These are phyloP conservation scores for Rhizopogon vulgaris DNA, from an alignment of 768 basidiomycete species.

Conservation along the genomic window DNA sequence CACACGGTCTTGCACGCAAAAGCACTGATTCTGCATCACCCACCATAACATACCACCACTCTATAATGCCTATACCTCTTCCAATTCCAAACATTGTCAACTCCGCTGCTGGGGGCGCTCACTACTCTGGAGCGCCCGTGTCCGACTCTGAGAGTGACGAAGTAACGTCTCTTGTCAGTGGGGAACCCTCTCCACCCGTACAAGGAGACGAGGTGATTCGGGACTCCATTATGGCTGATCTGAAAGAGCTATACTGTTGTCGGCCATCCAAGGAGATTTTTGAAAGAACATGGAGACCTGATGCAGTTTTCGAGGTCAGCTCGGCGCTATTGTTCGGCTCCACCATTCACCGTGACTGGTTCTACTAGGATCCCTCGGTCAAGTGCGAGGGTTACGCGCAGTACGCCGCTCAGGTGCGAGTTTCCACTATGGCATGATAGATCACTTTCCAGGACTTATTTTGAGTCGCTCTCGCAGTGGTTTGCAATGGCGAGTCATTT, in stretches of 20 bases:
- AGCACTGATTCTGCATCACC: slow-evolving; percentile 20
- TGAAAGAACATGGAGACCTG: slow-evolving; percentile 43
- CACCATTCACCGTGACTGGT: background rate
- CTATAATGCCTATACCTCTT: slow-evolving; percentile 33
- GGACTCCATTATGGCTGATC: slow-evolving; percentile 45
- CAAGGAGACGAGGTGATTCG: slow-evolving; percentile 38
- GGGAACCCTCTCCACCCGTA: background rate
- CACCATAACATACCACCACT: slow-evolving; percentile 40
- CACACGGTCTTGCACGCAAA: background rate
- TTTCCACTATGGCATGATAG: background rate
- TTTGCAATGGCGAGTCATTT: slow-evolving; percentile 40
- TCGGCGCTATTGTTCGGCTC: background rate
- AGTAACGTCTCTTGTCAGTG: background rate
- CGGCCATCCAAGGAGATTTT: slow-evolving; percentile 49
- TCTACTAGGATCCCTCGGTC: slow-evolving; percentile 41
- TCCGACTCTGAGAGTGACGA: slow-evolving; percentile 6
- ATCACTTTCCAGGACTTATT: background rate
- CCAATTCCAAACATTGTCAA: slow-evolving; percentile 48
- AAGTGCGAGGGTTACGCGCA: slow-evolving; percentile 45
- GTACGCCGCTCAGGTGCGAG: slow-evolving; percentile 48
- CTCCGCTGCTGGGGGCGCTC: slow-evolving; percentile 56
- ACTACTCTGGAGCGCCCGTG: slow-evolving; percentile 50
- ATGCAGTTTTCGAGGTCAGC: slow-evolving; percentile 48
- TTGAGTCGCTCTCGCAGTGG: slow-evolving; percentile 30
- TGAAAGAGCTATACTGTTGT: slow-evolving; percentile 52